Base-by-base conservation (phyloP, 129 eudicot genomes). In the Mikania micrantha region DNA sequence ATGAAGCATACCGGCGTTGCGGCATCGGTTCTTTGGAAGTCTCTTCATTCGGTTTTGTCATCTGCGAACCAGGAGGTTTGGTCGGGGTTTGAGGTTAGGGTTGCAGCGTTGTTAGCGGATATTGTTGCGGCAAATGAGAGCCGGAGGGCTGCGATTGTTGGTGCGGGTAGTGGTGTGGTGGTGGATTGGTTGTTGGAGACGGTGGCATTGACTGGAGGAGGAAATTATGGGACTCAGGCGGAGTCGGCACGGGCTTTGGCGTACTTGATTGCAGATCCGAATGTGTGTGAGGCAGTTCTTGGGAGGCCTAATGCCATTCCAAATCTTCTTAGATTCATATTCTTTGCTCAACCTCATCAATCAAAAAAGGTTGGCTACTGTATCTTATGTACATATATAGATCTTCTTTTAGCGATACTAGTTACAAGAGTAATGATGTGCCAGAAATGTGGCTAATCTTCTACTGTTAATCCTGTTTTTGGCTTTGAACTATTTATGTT, bases 201-300 rank as follows among this genome's bases (percentile, higher is more conserved):
- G 47, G 99, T 89, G 41, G 83, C 88, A 2, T 29, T 75, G 28
- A 58, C 41, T 40, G 65, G 75, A 0, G 93, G 85, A 21, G 95
- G 85, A 3, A 77, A 31, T 29, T 64, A 62, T 70, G 88, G 73
- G 52, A 90, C 92, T 0, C 92, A 87, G 81, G 88, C 85, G 1
- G 97, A 91, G 77, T 70, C 97, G 0, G 97, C 97, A 7, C 74
- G 97, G 85, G 99, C 99, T 3, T 71, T 94, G 83, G 97, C 97
- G 24, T 90, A 87, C 72, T 79, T 94, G 67, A 85, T 94, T 60
- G 94, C 99, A 10, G 97, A 94, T 74, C 83, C 86, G 1, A 83
- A 79, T 78, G 97, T 87, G 24, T 74, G 88, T 17, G 84, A 72
- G 78, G 72, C 66, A 1, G 99, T 94, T 39, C 78, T 94, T 2